Conservation (phyloP, 371 early-diverging fungal species). For the Circinella minor region DNA sequence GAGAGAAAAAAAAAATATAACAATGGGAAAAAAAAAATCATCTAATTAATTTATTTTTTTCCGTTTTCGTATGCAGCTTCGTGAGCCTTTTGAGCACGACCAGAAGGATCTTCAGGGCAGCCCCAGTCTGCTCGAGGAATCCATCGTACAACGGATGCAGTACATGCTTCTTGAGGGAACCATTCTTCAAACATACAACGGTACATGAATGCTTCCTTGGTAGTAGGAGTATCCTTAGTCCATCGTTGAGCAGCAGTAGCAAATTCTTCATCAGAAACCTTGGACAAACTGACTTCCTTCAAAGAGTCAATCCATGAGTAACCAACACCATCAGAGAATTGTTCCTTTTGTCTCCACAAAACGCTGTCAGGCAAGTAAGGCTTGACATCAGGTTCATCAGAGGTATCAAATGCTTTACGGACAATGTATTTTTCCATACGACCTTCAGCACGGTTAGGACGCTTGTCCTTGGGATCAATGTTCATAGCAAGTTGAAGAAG, state of each 20-base stretch:
- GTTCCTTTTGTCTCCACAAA: conserved; percentile 98
- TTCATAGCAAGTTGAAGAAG: conserved; percentile 91
- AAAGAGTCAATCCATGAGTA: conserved; percentile 96
- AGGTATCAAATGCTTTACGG: conserved; percentile 83
- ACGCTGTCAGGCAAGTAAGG: conserved; percentile 92
- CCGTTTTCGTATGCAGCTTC: conserved; percentile 58
- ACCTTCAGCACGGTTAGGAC: conserved; percentile 65
- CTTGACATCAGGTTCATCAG: conserved; percentile 61
- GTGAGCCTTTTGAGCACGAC: conserved; percentile 96
- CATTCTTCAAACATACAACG: conserved; percentile 89
- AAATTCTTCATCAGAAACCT: conserved; percentile 80
- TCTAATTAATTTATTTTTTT: conserved; percentile 6
- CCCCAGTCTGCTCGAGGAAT: conserved; percentile 97
- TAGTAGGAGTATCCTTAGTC: conserved; percentile 89
- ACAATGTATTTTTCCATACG: conserved; percentile 88
- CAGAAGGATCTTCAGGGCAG: conserved; percentile 95
- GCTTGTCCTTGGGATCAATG: conserved; percentile 82
- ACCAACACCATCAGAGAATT: conserved; percentile 97
- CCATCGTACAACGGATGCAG: conserved; percentile 92
- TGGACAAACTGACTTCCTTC: conserved; percentile 72
- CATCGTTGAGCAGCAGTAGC: conserved; percentile 71
- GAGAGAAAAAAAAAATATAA: too few species aligned
- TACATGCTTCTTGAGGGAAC: conserved; percentile 91
- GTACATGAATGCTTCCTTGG: conserved; percentile 97
- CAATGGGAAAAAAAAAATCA: background rate